Evolutionary conservation across 768 basidiomycete genomes (phyloP).

Genomic region (Auriculariales sp.): DNA sequence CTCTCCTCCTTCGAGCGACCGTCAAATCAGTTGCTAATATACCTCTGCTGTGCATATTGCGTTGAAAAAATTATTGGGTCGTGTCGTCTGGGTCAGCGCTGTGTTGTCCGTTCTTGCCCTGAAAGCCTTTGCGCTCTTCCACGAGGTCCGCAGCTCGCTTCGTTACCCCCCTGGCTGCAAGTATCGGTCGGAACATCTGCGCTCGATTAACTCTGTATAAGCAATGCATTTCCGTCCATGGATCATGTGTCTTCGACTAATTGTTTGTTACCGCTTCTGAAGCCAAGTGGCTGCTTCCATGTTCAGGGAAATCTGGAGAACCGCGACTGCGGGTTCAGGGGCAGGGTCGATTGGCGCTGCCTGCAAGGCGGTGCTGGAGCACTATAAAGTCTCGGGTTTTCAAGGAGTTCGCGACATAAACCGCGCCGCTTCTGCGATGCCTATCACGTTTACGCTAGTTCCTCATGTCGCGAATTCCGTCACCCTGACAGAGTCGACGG

Average conservation of each 20-base stretch:
- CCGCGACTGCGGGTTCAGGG: slow-evolving; percentile 24
- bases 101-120: slow-evolving; percentile 35
- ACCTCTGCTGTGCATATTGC: slow-evolving; percentile 35
- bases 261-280: too few relatives aligned
- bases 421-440: too few relatives aligned
- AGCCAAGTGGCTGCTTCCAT: slow-evolving; percentile 40
- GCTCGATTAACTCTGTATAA: slow-evolving; percentile 28
- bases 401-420: too few relatives aligned
- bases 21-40: slow-evolving; percentile 47
- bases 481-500: too few relatives aligned
- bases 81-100: slow-evolving; percentile 17
- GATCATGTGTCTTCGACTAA: too few relatives aligned
- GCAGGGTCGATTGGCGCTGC: background rate
- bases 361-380: too few relatives aligned
- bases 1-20: slow-evolving; percentile 46
- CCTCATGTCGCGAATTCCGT: too few relatives aligned
- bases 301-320: slow-evolving; percentile 43
- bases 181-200: slow-evolving; percentile 39
- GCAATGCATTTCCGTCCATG: slow-evolving; percentile 32
- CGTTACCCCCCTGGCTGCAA: too few relatives aligned
- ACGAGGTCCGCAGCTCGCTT: too few relatives aligned
- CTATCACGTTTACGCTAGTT: too few relatives aligned
- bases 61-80: slow-evolving; percentile 40
- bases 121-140: too few relatives aligned
- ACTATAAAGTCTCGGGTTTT: too few relatives aligned